Base-by-base conservation (phyloP, 805 yeast genomes). In the Wickerhamomyces sydowiorum region DNA sequence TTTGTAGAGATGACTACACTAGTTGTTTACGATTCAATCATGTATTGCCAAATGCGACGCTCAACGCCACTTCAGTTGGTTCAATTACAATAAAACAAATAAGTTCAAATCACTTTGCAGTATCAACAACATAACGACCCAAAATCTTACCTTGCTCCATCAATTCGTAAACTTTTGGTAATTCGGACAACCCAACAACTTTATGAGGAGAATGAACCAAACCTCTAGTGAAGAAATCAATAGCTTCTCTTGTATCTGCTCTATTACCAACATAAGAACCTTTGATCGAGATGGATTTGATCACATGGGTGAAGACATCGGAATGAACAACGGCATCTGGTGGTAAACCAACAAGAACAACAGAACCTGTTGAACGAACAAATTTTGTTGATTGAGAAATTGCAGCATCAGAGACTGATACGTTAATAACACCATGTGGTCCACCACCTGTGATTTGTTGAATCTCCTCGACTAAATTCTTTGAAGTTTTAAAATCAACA, bases 391-490 rank as follows among this genome's bases (percentile, higher is more conserved):
- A 67, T 46, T 66, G 67, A 39, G 62, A 56, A 49, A 73, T 71
- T 46, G 78, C 78, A 22, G 58, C 60, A 51, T 69, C 73, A 32
- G 78, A 72, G 35, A 70, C 78, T 46, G 72, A 78, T 31, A 65
- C 85, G 62, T 80, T 79, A 53, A 80, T 75, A 42, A 69, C 83
- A 59, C 80, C 86, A 56, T 80, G 87, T 28, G 81, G 73, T 52
- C 82, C 82, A 54, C 82, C 80, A 47, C 68, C 60, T 44, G 81
- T 76, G 41, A 70, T 73, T 32, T 61, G 62, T 38, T 53, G 49
- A 39, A 64, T 60, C 31, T 64, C 77, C 40, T 60, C 66, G 31
- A 65, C 74, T 27, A 75, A 56, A 55, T 75, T 78, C 57, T 72
- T 72, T 40, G 67, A 48, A 40, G 56, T 64, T 42, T 66, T 66